phyloP scores from a whole-genome alignment of 2,329 filamentous ascomycete species.

The Elsinoe fawcettii region DNA sequence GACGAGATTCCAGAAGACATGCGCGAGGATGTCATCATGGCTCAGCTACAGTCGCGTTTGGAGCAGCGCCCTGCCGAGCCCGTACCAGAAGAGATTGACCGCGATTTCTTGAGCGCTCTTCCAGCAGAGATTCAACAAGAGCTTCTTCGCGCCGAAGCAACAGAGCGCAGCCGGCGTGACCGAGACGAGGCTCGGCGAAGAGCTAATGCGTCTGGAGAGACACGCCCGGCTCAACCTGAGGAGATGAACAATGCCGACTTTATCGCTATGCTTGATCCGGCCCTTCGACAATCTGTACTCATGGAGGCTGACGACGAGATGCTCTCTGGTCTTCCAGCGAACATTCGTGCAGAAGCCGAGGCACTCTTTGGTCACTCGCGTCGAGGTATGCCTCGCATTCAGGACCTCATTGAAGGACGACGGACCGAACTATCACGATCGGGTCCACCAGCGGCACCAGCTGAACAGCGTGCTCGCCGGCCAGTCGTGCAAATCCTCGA shows the following conservation, averaged over 20 bases:
- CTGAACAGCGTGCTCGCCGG: conserved; percentile 37
- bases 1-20: conserved; percentile 97
- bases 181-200: conserved; percentile 72
- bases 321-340: conserved; percentile 72
- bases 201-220: conserved; percentile 43
- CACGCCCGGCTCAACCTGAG: conserved; percentile 48
- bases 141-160: conserved; percentile 80
- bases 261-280: conserved; percentile 78
- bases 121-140: conserved; percentile 85
- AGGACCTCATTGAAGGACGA: conserved; percentile 10
- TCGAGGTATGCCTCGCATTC: conserved; percentile 9
- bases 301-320: conserved; percentile 88
- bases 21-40: conserved; percentile 89
- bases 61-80: conserved; percentile 29
- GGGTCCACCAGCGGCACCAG: neutral
- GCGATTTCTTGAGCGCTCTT: conserved; percentile 87
- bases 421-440: conserved; percentile 18
- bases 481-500: conserved; percentile 94
- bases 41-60: conserved; percentile 64
- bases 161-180: conserved; percentile 79
- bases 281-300: conserved; percentile 75
- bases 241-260: conserved; percentile 95
- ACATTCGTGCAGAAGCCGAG: conserved; percentile 79
- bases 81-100: conserved; percentile 63
- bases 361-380: conserved; percentile 52